Conservation (phyloP, 345 rosid species). For the Anastatica hierochuntica region DNA sequence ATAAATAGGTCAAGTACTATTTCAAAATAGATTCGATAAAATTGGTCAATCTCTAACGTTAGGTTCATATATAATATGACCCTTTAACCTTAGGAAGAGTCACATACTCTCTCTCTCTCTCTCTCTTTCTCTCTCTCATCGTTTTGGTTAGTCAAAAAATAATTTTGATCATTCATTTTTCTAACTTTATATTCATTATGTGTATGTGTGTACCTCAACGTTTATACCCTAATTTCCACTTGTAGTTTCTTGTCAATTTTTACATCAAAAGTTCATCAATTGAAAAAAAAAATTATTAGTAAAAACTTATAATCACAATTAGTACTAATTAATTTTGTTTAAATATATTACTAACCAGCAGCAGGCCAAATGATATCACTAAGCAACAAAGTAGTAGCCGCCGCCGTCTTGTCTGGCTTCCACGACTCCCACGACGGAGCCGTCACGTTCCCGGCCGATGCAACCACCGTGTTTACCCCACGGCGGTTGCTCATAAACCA, state of each 20-base stretch:
- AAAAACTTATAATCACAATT: neutral
- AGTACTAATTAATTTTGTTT: too few species aligned
- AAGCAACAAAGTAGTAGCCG: constrained; percentile 36
- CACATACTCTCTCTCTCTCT: neutral
- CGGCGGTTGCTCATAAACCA: neutral
- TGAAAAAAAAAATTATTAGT: neutral
- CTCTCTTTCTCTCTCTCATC: constrained; percentile 2
- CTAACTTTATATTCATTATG: neutral
- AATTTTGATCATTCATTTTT: constrained; percentile 1
- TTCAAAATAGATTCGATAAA: neutral
- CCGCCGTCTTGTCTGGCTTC: constrained; percentile 51
- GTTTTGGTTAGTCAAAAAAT: neutral
- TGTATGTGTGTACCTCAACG: neutral
- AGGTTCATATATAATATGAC: constrained; percentile 15
- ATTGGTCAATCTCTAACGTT: neutral
- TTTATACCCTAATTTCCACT: constrained; percentile 21
- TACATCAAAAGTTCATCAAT: too few species aligned
- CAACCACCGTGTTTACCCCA: constrained; percentile 11
- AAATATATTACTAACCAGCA: constrained; percentile 44
- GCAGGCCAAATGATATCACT: constrained; percentile 95
- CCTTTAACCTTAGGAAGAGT: constrained; percentile 13
- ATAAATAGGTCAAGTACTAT: neutral
- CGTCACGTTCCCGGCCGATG: constrained; percentile 35
- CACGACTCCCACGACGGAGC: constrained; percentile 57
- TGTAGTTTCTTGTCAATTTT: constrained; percentile 9